Base-by-base conservation (phyloP, 1,139 yeast species). In the Lizanozyma gosingica region DNA sequence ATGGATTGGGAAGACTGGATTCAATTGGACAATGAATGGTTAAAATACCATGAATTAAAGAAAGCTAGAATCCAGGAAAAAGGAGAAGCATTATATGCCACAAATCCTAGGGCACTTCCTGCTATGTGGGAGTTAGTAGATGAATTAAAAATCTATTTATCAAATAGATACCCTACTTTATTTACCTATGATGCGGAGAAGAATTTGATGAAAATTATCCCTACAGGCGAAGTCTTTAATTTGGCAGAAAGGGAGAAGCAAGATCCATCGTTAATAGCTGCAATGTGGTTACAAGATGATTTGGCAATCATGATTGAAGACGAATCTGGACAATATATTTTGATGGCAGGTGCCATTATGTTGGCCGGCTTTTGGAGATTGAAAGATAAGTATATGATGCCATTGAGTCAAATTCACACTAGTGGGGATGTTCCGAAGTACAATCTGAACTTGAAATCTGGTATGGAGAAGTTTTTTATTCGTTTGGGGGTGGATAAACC, bases 361-460 rank as follows among this genome's bases (percentile, higher is more conserved):
- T 63, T 80, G 38, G 82, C 86, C 2, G 81, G 83, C 0, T 76
- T 77, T 54, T 79, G 84, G 84, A 66, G 81, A 53, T 63, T 79
- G 38, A 65, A 61, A 42, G 85, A 80, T 50, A 80, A 80, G 55
- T 52, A 66, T 37, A 65, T 72, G 42, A 53, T 69, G 54, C 77
- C 81, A n/a, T 59, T 80, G 38, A 63, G 71, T 39, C 66, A 65
- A 33, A 79, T 80, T 47, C 86, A 80, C 53, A 73, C 78, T 17
- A 61, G 73, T 34, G 85, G 84, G 17, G 81, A 77, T 48, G 86
- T 80, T 33, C 86, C 86, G 11, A 73, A 78, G 53, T 80, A 73
- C 51, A 64, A 72, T 42, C 74, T 71, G 36, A 74, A 78, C 50
- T 65, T 80, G 48, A 73, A 76, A 53, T 59, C 63, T 34, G 80